Conservation (phyloP, 2,329 filamentous ascomycete genomes). For the Alternaria consortialis region DNA sequence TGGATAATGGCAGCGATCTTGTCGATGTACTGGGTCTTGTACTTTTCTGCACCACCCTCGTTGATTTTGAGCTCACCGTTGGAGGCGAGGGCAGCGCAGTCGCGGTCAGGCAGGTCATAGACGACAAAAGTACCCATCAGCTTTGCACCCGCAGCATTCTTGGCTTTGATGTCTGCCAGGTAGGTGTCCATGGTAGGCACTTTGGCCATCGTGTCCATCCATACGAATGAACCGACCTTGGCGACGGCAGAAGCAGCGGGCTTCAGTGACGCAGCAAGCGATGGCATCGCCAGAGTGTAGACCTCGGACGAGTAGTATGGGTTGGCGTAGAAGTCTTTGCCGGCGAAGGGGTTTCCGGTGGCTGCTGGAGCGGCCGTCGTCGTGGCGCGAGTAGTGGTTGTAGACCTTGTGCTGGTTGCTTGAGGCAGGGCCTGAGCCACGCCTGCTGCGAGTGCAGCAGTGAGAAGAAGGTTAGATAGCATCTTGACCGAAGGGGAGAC, state of each 20-base stretch:
- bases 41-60: constrained; percentile 60
- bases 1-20: constrained; percentile 63
- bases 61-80: constrained; percentile 69
- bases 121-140: constrained; percentile 65
- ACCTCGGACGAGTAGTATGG: constrained; percentile 64
- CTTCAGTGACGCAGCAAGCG: constrained; percentile 63
- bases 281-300: constrained; percentile 67
- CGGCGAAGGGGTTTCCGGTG: constrained; percentile 61
- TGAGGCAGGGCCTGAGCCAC: constrained; percentile 33
- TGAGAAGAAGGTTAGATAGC: constrained; percentile 29
- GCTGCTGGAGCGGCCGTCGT: constrained; percentile 23
- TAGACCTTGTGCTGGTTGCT: constrained; percentile 21
- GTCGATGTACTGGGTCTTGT: constrained; percentile 62
- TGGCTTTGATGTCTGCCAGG: constrained; percentile 57
- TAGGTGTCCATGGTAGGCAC: constrained; percentile 60
- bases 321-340: constrained; percentile 61
- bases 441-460: constrained; percentile 35
- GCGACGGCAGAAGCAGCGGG: constrained; percentile 61
- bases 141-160: constrained; percentile 60
- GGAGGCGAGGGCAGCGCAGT: constrained; percentile 70
- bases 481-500: constrained; percentile 19
- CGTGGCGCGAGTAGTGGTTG: constrained; percentile 19
- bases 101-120: constrained; percentile 70
- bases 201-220: constrained; percentile 62
- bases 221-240: constrained; percentile 61